A percentile compares a stretch with the other conserved stretches of the same genome.
phyloP scores from a whole-genome alignment of 805 yeast genomes.

The Starmerella riodocensis region DNA sequence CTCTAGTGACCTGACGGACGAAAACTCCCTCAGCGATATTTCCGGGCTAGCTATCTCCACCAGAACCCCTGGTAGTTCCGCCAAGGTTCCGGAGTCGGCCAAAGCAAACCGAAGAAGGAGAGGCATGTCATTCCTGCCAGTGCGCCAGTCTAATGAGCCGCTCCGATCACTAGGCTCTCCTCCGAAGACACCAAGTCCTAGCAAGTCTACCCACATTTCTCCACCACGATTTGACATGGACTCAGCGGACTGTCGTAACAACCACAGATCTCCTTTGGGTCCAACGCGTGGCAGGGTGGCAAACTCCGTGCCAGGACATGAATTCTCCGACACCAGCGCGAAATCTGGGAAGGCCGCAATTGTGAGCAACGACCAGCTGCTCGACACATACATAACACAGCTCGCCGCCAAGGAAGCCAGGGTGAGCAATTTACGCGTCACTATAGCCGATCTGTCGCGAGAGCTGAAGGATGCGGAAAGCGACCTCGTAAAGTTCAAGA shows the following conservation, averaged over 20 bases:
- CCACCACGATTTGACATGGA: too few relatives aligned
- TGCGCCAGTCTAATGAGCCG: conserved; percentile 4
- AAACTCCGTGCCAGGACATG: too few relatives aligned
- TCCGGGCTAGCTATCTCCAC: too few relatives aligned
- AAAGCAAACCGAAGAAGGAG: conserved; percentile 4
- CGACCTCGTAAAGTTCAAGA: conserved; percentile 24
- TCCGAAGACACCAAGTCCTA: conserved; percentile 9
- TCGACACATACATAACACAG: conserved; percentile 14
- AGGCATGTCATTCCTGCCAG: conserved; percentile 13
- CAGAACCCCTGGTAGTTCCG: too few relatives aligned
- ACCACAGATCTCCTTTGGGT: too few relatives aligned
- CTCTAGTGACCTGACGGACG: too few relatives aligned
- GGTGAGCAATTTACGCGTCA: conserved; percentile 28
- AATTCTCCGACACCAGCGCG: too few relatives aligned
- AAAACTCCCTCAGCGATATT: too few relatives aligned
- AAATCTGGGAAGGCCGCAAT: too few relatives aligned
- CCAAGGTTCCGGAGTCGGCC: too few relatives aligned
- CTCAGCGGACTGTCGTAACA: too few relatives aligned
- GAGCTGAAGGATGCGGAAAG: conserved; percentile 29
- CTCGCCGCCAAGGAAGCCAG: conserved; percentile 31
- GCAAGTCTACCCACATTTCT: neutral
- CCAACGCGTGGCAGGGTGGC: too few relatives aligned
- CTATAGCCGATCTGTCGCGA: conserved; percentile 21
- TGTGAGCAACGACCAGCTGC: conserved; percentile 1
- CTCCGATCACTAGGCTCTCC: neutral